These are phyloP conservation scores for Claviceps africana DNA, from an alignment of 2,329 filamentous ascomycete genomes.

Conservation along the genomic window DNA sequence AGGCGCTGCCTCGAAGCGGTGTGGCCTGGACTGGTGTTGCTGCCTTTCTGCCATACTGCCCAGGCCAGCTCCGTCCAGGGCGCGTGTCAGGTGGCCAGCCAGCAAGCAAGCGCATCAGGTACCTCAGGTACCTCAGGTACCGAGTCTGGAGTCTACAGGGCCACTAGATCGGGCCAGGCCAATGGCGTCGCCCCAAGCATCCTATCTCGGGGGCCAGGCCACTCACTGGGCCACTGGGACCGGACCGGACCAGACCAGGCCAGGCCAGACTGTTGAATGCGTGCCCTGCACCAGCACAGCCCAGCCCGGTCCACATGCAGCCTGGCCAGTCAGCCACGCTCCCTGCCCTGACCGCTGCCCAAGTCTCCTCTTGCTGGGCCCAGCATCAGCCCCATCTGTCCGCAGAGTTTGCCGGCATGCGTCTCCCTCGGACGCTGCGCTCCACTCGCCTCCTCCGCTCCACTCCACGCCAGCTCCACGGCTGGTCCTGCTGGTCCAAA, in stretches of 20 bases:
- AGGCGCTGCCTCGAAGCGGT: neutral
- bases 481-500: neutral
- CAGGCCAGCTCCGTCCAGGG: no score
- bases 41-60: no score
- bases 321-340: neutral
- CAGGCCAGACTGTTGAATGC: neutral
- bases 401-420: slow-evolving; percentile 10
- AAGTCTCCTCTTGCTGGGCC: neutral
- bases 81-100: neutral
- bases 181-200: no score
- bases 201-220: no score
- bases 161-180: no score
- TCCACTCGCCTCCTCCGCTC: neutral
- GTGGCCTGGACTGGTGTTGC: no score
- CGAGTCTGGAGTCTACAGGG: no score
- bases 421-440: neutral
- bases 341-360: neutral
- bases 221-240: no score
- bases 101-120: neutral
- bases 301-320: neutral
- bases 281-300: no score
- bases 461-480: neutral
- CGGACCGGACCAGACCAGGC: no score
- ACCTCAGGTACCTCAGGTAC: no score
- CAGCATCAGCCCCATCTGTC: slow-evolving; percentile 4